A percentile compares a stretch with the other conserved stretches of the same genome.
Conservation (phyloP, 2,329 filamentous ascomycete species). For the Claviceps monticola region DNA sequence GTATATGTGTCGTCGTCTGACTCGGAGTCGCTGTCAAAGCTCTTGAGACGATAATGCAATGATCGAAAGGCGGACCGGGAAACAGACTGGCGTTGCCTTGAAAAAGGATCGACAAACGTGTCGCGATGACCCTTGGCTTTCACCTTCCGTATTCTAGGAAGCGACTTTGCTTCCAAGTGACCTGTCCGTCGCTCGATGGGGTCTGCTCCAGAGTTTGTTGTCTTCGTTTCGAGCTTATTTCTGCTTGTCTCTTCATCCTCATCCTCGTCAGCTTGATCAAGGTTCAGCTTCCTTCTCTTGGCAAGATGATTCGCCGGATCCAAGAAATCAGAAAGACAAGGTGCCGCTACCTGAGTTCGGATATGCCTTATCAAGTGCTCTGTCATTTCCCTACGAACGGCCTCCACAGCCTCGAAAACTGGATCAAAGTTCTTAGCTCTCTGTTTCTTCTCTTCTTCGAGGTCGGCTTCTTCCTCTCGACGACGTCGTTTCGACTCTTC, state of each 20-base stretch:
- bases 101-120: constrained; percentile 55
- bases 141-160: constrained; percentile 63
- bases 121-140: constrained; percentile 43
- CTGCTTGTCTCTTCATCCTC: constrained; percentile 39
- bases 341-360: constrained; percentile 72
- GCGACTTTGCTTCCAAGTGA: constrained; percentile 41
- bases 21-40: constrained; percentile 57
- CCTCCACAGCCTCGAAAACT: constrained; percentile 67
- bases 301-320: constrained; percentile 66
- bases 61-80: constrained; percentile 54
- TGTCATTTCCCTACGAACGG: constrained; percentile 65
- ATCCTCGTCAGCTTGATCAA: constrained; percentile 52
- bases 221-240: constrained; percentile 49
- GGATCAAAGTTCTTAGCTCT: constrained; percentile 82
- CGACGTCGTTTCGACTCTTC: constrained; percentile 52
- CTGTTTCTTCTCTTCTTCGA: constrained; percentile 82
- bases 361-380: constrained; percentile 84
- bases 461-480: constrained; percentile 64
- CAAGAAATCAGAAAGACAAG: constrained; percentile 65
- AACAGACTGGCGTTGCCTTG: constrained; percentile 44
- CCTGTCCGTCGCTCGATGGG: constrained; percentile 46
- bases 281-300: constrained; percentile 68
- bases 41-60: constrained; percentile 60
- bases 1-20: constrained; percentile 69
- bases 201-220: constrained; percentile 49